A percentile compares a stretch with the other conserved stretches of the same genome.
Evolutionary conservation across 345 rosid species (phyloP).

Genomic region (Aurinia saxatilis): DNA sequence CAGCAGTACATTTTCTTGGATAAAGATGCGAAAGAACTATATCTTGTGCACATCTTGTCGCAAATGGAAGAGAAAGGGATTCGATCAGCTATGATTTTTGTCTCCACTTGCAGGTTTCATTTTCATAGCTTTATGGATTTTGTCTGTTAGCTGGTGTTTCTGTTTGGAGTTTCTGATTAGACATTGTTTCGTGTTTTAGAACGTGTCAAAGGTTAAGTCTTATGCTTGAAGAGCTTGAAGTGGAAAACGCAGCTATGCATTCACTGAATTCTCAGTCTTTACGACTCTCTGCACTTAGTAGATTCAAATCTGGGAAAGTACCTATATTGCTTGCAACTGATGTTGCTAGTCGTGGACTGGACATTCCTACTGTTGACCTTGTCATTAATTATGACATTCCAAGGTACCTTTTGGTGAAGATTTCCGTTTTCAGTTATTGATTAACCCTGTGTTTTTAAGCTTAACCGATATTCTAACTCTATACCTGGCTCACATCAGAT

Average conservation of each 20-base stretch:
- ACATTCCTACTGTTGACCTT: conserved; percentile 95
- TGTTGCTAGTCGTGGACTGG: conserved; percentile 96
- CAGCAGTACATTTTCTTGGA: conserved; percentile 72
- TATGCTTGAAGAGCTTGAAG: conserved; percentile 81
- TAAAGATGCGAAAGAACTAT: conserved; percentile 76
- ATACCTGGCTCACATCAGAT: conserved; percentile 35
- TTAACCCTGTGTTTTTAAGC: not conserved
- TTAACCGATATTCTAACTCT: not conserved
- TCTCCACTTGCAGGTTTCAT: conserved; percentile 87
- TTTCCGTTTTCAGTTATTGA: not conserved
- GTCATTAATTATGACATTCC: conserved; percentile 92
- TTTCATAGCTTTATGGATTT: not conserved
- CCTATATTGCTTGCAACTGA: conserved; percentile 81
- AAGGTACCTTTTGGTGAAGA: conserved; percentile 36
- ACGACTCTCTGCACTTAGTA: conserved; percentile 73
- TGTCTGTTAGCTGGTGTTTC: not conserved
- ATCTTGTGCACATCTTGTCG: conserved; percentile 66
- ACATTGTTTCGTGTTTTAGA: conserved; percentile 29
- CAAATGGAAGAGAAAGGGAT: conserved; percentile 80
- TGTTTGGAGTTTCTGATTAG: conserved; percentile 4
- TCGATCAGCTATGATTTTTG: conserved; percentile 87
- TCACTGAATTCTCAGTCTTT: conserved; percentile 73
- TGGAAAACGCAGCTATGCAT: conserved; percentile 64
- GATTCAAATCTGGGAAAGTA: conserved; percentile 77
- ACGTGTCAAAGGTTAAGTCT: conserved; percentile 71